These are phyloP conservation scores for Wickerhamomyces bisporus DNA, from an alignment of 805 yeast genomes.

Conservation along the genomic window DNA sequence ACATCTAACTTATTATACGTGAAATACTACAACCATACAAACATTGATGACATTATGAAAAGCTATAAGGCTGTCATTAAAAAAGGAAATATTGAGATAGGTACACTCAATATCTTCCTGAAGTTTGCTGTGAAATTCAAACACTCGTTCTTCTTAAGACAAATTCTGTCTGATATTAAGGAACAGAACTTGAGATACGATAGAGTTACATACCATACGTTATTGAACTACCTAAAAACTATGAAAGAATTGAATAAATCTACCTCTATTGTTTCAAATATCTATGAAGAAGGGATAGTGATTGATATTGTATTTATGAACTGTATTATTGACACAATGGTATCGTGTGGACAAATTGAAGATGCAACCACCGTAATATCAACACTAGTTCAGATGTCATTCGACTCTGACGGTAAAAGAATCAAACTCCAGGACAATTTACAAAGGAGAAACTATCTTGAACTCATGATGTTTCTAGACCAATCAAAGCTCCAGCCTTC, in stretches of 20 bases:
- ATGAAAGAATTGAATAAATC: constrained; percentile 3
- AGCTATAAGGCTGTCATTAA: constrained; percentile 3
- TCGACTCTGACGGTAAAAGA: neutral
- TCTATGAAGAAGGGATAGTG: constrained; percentile 6
- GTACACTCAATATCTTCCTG: constrained; percentile 25
- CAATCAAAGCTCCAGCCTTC: constrained; percentile 3
- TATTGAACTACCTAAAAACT: constrained; percentile 12
- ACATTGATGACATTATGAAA: constrained; percentile 3
- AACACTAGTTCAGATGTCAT: neutral
- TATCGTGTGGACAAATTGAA: constrained; percentile 5
- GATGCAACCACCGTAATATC: constrained; percentile 1
- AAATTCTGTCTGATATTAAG: constrained; percentile 16
- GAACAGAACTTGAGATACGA: constrained; percentile 20
- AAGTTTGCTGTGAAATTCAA: constrained; percentile 19
- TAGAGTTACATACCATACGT: constrained; percentile 24
- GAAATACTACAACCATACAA: constrained; percentile 9
- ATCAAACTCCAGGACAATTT: neutral
- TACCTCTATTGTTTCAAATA: neutral
- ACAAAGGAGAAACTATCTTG: constrained; percentile 6
- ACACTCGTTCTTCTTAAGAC: constrained; percentile 10
- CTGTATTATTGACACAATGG: constrained; percentile 4
- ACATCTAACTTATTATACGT: constrained; percentile 19
- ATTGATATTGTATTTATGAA: constrained; percentile 10
- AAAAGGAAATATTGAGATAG: constrained; percentile 6
- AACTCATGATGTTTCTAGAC: constrained; percentile 9